phyloP scores from a whole-genome alignment of 2,329 filamentous ascomycete species.

The Metarhizium brunneum region DNA sequence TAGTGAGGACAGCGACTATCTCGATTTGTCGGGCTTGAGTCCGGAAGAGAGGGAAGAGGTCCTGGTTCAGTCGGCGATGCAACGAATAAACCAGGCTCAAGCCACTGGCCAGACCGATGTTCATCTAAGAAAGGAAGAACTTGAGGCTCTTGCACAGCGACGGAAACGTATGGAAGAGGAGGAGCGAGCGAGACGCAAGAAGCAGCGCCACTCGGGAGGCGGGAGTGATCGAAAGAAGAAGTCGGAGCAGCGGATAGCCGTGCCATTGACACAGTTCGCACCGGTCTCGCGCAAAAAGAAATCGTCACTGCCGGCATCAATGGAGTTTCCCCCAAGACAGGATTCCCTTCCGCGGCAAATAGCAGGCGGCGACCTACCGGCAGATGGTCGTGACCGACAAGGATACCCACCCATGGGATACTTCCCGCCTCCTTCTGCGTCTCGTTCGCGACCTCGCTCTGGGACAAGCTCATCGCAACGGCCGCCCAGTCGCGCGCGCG shows the following conservation, averaged over 20 bases:
- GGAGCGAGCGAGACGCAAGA: conserved; percentile 59
- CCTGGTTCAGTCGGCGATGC: conserved; percentile 68
- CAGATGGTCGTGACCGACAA: conserved; percentile 23
- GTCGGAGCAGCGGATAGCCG: conserved; percentile 38
- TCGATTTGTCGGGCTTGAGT: conserved; percentile 44
- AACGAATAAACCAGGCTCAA: conserved; percentile 70
- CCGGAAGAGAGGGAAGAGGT: conserved; percentile 61
- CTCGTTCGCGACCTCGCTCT: conserved; percentile 32
- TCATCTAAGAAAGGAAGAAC: conserved; percentile 67
- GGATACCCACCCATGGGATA: conserved; percentile 40
- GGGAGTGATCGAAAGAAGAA: conserved; percentile 27
- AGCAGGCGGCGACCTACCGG: conserved; percentile 25
- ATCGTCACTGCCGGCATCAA: conserved; percentile 11
- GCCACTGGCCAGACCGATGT: conserved; percentile 70
- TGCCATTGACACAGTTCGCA: conserved; percentile 44
- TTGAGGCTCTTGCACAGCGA: conserved; percentile 67
- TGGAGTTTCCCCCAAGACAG: conserved; percentile 15
- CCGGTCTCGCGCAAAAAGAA: conserved; percentile 29
- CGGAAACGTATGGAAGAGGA: conserved; percentile 45
- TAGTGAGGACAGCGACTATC: conserved; percentile 29
- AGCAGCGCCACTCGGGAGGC: conserved; percentile 38
- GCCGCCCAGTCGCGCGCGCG: conserved; percentile 21
- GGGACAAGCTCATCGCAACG: conserved; percentile 31
- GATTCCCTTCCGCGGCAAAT: conserved; percentile 29
- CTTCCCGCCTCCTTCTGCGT: conserved; percentile 36